Evolutionary conservation across 2,329 filamentous ascomycete genomes (phyloP).

Genomic region (Paracoccidioides lutzii): DNA sequence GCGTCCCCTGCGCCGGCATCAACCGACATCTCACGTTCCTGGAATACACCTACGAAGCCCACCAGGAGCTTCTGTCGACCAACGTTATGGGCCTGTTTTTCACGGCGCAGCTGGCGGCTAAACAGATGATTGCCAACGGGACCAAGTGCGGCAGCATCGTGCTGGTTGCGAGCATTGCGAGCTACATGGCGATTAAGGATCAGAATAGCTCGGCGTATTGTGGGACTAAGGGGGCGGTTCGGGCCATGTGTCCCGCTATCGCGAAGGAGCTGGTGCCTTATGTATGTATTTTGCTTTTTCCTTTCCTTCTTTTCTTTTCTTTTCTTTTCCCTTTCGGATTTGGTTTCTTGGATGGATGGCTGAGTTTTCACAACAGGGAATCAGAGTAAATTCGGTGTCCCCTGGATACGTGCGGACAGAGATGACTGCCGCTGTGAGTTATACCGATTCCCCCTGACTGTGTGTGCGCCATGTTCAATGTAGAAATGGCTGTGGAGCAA

Average conservation of each 20-base stretch:
- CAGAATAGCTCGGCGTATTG: conserved; percentile 38
- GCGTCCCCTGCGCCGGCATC: conserved; percentile 78
- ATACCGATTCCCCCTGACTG: not conserved
- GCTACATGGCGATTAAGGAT: conserved; percentile 38
- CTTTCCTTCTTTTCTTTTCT: not conserved
- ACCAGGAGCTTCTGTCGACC: conserved; percentile 30
- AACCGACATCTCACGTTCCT: conserved; percentile 46
- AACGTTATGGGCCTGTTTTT: conserved; percentile 37
- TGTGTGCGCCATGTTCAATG: too few species aligned
- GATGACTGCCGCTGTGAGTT: conserved; percentile 37
- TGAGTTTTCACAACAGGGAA: conserved; percentile 25
- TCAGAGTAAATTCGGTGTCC: conserved; percentile 32
- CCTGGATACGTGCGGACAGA: conserved; percentile 29
- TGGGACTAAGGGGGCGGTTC: conserved; percentile 36
- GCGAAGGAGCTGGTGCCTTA: conserved; percentile 33
- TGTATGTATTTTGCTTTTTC: conserved; percentile 13
- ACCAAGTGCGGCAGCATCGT: conserved; percentile 42
- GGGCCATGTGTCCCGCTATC: conserved; percentile 36
- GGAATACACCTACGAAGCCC: conserved; percentile 32
- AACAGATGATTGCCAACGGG: conserved; percentile 40
- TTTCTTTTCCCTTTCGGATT: not conserved
- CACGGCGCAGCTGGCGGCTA: conserved; percentile 37
- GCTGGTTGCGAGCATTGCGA: conserved; percentile 42
- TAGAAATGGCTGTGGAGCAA: not conserved
- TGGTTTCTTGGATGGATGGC: not conserved